Percentiles rank a stretch among this genome's conserved stretches.
phyloP scores from a whole-genome alignment of 345 rosid species.

The Aethionema arabicum region DNA sequence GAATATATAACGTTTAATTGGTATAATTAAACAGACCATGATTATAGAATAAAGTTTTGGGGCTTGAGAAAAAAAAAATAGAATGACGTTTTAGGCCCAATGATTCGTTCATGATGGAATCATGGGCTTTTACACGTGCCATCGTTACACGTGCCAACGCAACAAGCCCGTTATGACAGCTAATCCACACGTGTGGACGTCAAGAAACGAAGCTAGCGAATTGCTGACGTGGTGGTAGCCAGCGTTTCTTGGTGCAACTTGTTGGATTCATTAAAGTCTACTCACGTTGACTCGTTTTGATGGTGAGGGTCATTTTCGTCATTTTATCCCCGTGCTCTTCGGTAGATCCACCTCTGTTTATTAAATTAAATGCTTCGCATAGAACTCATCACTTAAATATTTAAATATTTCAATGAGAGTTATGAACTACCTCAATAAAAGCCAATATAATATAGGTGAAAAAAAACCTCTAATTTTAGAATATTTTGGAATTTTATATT shows the following conservation, averaged over 20 bases:
- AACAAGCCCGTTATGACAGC: constrained; percentile 31
- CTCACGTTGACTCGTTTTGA: constrained; percentile 22
- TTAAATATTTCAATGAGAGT: constrained; percentile 19
- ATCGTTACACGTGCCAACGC: constrained; percentile 22
- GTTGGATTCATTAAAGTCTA: constrained; percentile 4
- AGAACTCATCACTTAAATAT: constrained; percentile 1
- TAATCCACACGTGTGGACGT: constrained; percentile 32
- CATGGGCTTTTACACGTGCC: constrained; percentile 34
- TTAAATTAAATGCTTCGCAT: constrained; percentile 27
- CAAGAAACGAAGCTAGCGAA: constrained; percentile 20
- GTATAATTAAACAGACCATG: too few relatives aligned
- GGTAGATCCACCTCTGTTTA: constrained; percentile 26
- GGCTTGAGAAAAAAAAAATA: background rate
- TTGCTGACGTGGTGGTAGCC: constrained; percentile 34
- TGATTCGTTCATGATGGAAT: constrained; percentile 21
- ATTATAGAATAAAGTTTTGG: too few relatives aligned
- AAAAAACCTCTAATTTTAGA: background rate
- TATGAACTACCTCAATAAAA: constrained; percentile 36
- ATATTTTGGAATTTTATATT: constrained; percentile 3
- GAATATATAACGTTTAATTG: too few relatives aligned
- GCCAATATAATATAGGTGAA: constrained; percentile 30
- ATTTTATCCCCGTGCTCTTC: background rate
- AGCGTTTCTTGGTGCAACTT: constrained; percentile 16
- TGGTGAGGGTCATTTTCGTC: constrained; percentile 24
- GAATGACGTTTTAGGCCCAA: background rate